phyloP scores from a whole-genome alignment of 192 early-diverging fungal genomes.

The Podila epigama region DNA sequence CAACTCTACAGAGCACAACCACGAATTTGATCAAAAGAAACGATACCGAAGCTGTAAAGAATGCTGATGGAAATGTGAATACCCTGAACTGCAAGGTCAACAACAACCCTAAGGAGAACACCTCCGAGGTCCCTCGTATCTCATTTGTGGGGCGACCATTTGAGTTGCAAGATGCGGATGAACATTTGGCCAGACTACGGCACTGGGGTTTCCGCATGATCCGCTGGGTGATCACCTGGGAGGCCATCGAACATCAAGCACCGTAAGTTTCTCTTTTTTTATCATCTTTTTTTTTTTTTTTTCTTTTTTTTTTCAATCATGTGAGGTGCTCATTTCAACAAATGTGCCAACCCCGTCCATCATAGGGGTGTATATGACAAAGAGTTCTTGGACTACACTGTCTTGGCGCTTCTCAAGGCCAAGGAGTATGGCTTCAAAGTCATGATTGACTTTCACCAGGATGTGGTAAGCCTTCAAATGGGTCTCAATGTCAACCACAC shows the following conservation, averaged over 20 bases:
- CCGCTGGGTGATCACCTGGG: slow-evolving; percentile 78
- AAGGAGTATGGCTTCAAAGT: slow-evolving; percentile 54
- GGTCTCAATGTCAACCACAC: not conserved
- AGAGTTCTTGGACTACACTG: slow-evolving; percentile 62
- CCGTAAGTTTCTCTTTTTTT: slow-evolving; percentile 50
- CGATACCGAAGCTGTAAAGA: not conserved
- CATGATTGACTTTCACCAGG: slow-evolving; percentile 68
- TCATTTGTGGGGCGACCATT: slow-evolving; percentile 81
- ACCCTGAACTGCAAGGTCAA: not conserved
- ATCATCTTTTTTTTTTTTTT: not conserved
- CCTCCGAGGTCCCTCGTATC: too few species aligned
- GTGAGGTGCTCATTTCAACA: not conserved
- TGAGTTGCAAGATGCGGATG: slow-evolving; percentile 70
- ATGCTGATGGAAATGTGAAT: not conserved
- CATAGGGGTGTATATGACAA: slow-evolving; percentile 57
- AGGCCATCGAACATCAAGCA: slow-evolving; percentile 70
- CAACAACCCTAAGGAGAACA: not conserved
- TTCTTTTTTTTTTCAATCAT: not conserved
- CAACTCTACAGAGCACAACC: not conserved
- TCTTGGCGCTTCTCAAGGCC: slow-evolving; percentile 54
- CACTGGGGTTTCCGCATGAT: slow-evolving; percentile 78
- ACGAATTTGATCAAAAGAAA: not conserved
- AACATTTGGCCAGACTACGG: slow-evolving; percentile 68
- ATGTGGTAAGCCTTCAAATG: slow-evolving; percentile 46
- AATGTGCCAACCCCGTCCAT: not conserved